Base-by-base conservation (phyloP, 306 rosid genomes). In the Cicer yamashitae region DNA sequence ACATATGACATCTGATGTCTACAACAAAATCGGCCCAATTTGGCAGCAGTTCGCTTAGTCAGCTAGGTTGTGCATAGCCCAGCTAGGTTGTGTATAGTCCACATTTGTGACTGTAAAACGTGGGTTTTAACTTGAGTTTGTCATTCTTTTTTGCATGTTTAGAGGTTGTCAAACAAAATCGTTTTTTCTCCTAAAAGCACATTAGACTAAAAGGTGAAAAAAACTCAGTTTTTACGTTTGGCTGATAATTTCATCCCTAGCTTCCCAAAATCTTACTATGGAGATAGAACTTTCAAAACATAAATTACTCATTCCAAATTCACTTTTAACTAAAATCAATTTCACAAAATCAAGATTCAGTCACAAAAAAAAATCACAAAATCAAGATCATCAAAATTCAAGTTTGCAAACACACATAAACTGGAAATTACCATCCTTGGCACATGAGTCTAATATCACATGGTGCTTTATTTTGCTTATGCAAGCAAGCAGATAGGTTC, bases 11-110 rank as follows among this genome's bases (percentile, higher is more conserved):
- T 14, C 20, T 22, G 13, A 22, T 57, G 40, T 57, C 63, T 10
- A 57, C 63, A 22, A 22, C 63, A 57, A 57, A 57, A 57, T 22
- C 34, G 9, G 46, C 45, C 46, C 63, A 78, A 78, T 58, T 69
- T 37, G 38, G 14, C 64, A 60, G 43, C 53, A 76, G 48, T 54
- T 54, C 14, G 20, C 77, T 57, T 46, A 43, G 67, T 66, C 48
- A 41, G 57, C 17, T 12, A 77, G n/a, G 58, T 69, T 46, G 62
- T 57, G 51, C 10, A 18, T 68, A 51, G 41, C 52, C 56, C 48
- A 47, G 60, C 34, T n/a, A n/a, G n/a, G n/a, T n/a, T n/a, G n/a
- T n/a, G n/a, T 50, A 13, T 2, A 14, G 34, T 60, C 65, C 43
- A 59, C 14, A n/a, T 51, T n/a, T n/a, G 7, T n/a, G 54, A 50